Conservation (phyloP, 2,329 filamentous ascomycete species). For the Colletotrichum neosansevieriae region DNA sequence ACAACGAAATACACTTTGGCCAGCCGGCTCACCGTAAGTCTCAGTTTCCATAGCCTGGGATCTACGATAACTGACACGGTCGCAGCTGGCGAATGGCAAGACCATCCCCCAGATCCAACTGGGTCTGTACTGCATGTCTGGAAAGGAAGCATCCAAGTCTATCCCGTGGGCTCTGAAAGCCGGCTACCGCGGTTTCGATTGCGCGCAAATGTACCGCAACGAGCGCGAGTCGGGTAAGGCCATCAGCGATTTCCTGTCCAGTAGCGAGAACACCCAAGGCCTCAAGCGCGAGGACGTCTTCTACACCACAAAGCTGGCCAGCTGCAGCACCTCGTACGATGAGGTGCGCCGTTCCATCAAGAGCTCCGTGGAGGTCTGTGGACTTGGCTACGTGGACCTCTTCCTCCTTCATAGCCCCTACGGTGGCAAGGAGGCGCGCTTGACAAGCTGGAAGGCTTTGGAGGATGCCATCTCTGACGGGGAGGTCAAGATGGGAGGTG, state of each 20-base stretch:
- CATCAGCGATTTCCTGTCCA: conserved; percentile 68
- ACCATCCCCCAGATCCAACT: conserved; percentile 79
- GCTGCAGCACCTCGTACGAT: conserved; percentile 74
- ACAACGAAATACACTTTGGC: conserved; percentile 30
- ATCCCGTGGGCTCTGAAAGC: conserved; percentile 69
- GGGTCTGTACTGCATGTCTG: conserved; percentile 78
- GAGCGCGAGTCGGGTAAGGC: conserved; percentile 77
- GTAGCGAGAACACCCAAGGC: conserved; percentile 58
- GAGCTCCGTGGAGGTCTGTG: conserved; percentile 72
- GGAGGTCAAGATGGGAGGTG: conserved; percentile 77
- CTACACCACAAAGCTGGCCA: conserved; percentile 83
- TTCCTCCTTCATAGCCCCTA: conserved; percentile 86
- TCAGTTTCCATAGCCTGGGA: background rate
- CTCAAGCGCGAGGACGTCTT: conserved; percentile 78
- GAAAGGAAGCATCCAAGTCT: conserved; percentile 68
- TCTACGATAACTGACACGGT: background rate
- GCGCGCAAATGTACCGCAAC: conserved; percentile 72
- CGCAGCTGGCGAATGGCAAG: conserved; percentile 71
- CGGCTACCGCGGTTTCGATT: conserved; percentile 65
- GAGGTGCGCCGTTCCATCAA: conserved; percentile 74
- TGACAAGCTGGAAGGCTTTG: conserved; percentile 81
- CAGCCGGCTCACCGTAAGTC: conserved; percentile 30
- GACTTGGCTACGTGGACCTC: conserved; percentile 81
- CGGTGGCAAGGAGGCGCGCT: conserved; percentile 74
- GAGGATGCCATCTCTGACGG: conserved; percentile 81